phyloP scores from a whole-genome alignment of 176 grass and related monocot genomes.

The Zoysia pacifica region DNA sequence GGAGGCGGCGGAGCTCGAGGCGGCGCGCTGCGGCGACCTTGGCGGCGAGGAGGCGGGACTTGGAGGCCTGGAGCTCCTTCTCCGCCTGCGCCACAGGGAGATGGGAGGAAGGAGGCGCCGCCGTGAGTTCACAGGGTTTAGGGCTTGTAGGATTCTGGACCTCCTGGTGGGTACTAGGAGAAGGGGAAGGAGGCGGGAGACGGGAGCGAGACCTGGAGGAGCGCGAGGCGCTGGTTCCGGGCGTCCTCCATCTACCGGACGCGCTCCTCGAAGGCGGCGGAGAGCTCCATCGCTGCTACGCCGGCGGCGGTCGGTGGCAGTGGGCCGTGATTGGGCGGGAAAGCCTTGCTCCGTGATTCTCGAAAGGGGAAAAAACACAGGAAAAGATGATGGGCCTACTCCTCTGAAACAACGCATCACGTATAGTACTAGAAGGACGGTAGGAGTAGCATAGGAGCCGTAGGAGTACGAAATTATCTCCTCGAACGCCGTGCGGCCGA shows the following conservation, averaged over 20 bases:
- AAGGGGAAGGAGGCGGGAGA: not conserved
- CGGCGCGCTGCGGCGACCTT: slow-evolving; percentile 50
- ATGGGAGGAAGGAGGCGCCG: slow-evolving; percentile 14
- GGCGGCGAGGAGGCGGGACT: slow-evolving; percentile 51
- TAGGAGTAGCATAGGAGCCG: too few species aligned
- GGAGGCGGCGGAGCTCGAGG: slow-evolving; percentile 62
- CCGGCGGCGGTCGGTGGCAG: not conserved
- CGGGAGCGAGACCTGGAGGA: slow-evolving; percentile 50
- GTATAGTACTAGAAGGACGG: too few species aligned
- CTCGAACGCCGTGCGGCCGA: too few species aligned
- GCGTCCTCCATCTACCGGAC: slow-evolving; percentile 80
- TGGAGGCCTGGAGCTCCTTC: slow-evolving; percentile 68
- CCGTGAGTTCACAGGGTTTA: slow-evolving; percentile 4
- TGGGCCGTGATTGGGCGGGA: slow-evolving; percentile 28
- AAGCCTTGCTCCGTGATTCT: not conserved
- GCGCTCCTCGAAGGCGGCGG: slow-evolving; percentile 72
- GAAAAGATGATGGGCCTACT: too few species aligned
- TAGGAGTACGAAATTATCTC: too few species aligned
- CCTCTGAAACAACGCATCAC: too few species aligned
- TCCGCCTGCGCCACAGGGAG: slow-evolving; percentile 52
- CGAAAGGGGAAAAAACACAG: too few species aligned
- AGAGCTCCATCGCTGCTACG: slow-evolving; percentile 55
- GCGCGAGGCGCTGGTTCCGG: slow-evolving; percentile 65
- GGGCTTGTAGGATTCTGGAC: not conserved
- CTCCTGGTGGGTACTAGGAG: not conserved